Base-by-base conservation (phyloP, 345 rosid genomes). In the Boechera retrofracta region DNA sequence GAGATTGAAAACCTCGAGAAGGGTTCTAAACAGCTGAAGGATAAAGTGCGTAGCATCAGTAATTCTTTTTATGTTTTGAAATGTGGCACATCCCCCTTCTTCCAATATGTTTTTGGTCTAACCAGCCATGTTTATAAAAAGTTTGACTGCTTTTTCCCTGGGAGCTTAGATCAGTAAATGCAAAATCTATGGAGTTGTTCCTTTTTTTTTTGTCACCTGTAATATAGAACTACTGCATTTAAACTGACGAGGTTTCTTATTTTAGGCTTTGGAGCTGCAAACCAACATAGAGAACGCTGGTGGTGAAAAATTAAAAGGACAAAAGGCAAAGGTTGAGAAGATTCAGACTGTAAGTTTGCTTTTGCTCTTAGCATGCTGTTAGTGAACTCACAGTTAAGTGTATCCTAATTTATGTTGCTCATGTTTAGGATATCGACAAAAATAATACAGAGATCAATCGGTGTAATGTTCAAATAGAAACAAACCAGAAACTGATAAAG, bases 281-380 rank as follows among this genome's bases (percentile, higher is more conserved):
- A 86, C 74, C 71, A 87, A 86, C 81, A 86, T 95, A 85, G 98
- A 94, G 85, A 91, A 89, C 78, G 91, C 91, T 42, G 98, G 97
- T 35, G 99, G 97, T 71, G 94, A 87, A 85, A 82, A 64, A 52
- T 61, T 95, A 84, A 92, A 89, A 81, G 77, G 78, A 39, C 99
- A 95, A 73, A 95, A 92, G 81, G 67, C 83, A 69, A 95, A 85
- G 80, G 98, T 95, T 78, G 81, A 87, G 64, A 87, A 84, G 81
- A 92, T 95, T 79, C 97, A 95, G 77, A 81, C 87, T 32, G 99
- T 92, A 85, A 89, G 99, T 83, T 77, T 64, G 16, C 55, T 35
- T 75, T 76, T 36, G n/a, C 63, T 77, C 55, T 56, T 31, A 13
- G 65, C 57, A 39, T 68, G 36, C 55, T 51, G 65, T 65, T 73